Evolutionary conservation across 1,284 basidiomycete genomes (phyloP).

Genomic region (Pisolithus thermaeus): DNA sequence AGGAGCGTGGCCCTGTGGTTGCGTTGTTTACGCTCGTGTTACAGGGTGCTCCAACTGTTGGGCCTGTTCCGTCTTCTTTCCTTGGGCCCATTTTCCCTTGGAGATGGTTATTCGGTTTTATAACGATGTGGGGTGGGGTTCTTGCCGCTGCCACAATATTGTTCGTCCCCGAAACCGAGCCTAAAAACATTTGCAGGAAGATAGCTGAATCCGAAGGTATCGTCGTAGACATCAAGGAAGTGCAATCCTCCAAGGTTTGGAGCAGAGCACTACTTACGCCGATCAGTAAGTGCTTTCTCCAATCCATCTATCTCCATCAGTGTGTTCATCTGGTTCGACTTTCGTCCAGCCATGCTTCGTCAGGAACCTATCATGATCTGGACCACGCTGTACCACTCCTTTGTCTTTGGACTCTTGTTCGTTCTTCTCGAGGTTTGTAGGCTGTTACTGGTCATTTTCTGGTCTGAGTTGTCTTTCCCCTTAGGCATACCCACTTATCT

Average conservation of each 20-base stretch:
- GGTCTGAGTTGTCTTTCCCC: background rate
- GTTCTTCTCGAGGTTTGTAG: constrained; percentile 21
- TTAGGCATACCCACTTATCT: constrained; percentile 25
- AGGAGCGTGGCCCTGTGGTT: constrained; percentile 21
- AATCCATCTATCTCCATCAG: background rate
- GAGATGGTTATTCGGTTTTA: constrained; percentile 22
- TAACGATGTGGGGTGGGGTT: constrained; percentile 17
- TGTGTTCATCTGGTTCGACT: background rate
- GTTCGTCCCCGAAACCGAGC: constrained; percentile 21
- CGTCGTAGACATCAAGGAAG: background rate
- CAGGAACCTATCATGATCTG: constrained; percentile 21
- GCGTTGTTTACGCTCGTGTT: constrained; percentile 23
- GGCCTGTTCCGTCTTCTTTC: constrained; percentile 22
- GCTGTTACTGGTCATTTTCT: background rate
- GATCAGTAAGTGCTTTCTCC: constrained; percentile 12
- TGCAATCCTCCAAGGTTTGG: constrained; percentile 10
- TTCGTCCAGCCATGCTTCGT: constrained; percentile 15
- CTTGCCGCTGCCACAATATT: constrained; percentile 10
- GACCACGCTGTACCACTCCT: constrained; percentile 23
- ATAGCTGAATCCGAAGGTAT: background rate
- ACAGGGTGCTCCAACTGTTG: constrained; percentile 23
- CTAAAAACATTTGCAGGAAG: constrained; percentile 11
- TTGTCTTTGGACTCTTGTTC: constrained; percentile 21
- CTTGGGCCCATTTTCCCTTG: constrained; percentile 16
- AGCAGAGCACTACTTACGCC: constrained; percentile 14